A percentile compares a stretch with the other conserved stretches of the same genome.
Evolutionary conservation across 805 yeast genomes (phyloP).

Genomic region (Barnettozyma sp.): DNA sequence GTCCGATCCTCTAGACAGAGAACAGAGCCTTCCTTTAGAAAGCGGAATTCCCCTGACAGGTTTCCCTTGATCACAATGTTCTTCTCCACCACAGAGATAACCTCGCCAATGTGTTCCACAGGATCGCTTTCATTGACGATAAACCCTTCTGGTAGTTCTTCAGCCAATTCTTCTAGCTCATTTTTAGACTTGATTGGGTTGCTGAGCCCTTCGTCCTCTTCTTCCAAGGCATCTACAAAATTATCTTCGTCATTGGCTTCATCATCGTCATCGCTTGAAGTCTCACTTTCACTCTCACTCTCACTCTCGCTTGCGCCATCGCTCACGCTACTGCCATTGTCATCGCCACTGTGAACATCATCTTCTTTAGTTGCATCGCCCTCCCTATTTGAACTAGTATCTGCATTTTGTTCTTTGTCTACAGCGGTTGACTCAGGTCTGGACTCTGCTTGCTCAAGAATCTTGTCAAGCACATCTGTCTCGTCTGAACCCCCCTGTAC

Average conservation of each 20-base stretch:
- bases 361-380: no score
- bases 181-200: conserved; percentile 70
- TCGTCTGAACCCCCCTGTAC: neutral
- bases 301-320: conserved; percentile 7
- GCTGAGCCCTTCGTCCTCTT: conserved; percentile 15
- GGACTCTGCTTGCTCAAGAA: conserved; percentile 4
- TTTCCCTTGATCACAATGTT: conserved; percentile 66
- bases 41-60: conserved; percentile 76
- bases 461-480: conserved; percentile 6
- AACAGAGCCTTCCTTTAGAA: conserved; percentile 73
- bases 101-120: conserved; percentile 63
- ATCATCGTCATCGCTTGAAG: neutral
- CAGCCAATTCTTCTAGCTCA: conserved; percentile 70
- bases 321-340: conserved; percentile 14
- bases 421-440: neutral
- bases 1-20: conserved; percentile 69
- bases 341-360: conserved; percentile 16
- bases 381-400: conserved; percentile 8
- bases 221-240: conserved; percentile 13
- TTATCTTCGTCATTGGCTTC: conserved; percentile 11
- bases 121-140: conserved; percentile 51
- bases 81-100: conserved; percentile 62
- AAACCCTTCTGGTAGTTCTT: conserved; percentile 61
- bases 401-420: conserved; percentile 1
- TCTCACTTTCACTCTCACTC: neutral